These are phyloP conservation scores for Chloromonas sp. DNA, from an alignment of 163 green algal species.

Conservation along the genomic window DNA sequence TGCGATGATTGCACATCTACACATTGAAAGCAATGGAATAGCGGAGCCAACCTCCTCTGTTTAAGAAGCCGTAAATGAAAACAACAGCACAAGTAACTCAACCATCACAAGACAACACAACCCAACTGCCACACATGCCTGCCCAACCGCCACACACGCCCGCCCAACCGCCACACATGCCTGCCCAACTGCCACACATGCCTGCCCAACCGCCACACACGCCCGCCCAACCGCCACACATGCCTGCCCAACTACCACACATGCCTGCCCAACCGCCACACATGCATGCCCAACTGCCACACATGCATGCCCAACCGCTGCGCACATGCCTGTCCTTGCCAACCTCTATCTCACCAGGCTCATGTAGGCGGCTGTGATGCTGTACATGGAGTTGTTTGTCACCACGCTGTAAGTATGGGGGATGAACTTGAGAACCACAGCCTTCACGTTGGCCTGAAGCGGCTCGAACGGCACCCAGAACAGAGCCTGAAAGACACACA, in stretches of 20 bases:
- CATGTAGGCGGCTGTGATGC: neutral
- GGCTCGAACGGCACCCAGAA: neutral
- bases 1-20: too few relatives aligned
- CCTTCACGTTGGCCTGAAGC: neutral
- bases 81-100: neutral
- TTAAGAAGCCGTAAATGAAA: too few relatives aligned
- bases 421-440: neutral
- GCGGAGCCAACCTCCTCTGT: too few relatives aligned
- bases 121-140: neutral
- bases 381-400: neutral
- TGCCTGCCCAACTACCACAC: neutral
- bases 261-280: neutral
- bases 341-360: neutral
- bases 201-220: neutral
- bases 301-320: neutral
- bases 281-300: neutral
- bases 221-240: neutral
- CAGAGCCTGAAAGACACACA: too few relatives aligned
- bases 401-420: neutral
- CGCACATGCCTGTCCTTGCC: too few relatives aligned
- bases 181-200: neutral
- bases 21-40: too few relatives aligned
- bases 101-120: neutral
- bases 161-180: too few relatives aligned
- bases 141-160: neutral